Conservation (phyloP, 2,329 filamentous ascomycete genomes). For the Phyllosticta paracitricarpa region DNA sequence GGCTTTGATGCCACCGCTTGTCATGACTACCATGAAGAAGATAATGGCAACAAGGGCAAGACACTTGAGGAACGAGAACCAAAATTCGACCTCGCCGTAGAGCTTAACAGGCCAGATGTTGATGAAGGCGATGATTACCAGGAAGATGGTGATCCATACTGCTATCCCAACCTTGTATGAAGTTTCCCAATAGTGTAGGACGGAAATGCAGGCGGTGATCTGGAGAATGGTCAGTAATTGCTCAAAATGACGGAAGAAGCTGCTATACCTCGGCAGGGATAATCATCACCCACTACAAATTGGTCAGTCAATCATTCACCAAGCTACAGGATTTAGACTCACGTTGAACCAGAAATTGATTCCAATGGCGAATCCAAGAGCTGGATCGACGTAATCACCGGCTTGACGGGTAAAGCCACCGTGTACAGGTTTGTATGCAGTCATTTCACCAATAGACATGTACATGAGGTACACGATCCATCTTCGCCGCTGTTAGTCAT, state of each 20-base stretch:
- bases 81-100: slow-evolving; percentile 36
- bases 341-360: slow-evolving; percentile 10
- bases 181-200: slow-evolving; percentile 49
- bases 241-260: not conserved
- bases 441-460: slow-evolving; percentile 8
- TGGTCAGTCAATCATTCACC: not conserved
- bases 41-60: slow-evolving; percentile 36
- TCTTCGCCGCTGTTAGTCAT: not conserved
- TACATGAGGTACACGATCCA: slow-evolving; percentile 9
- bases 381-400: slow-evolving; percentile 10
- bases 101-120: slow-evolving; percentile 14
- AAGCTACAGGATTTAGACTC: not conserved
- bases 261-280: not conserved
- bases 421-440: slow-evolving; percentile 5
- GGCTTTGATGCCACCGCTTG: slow-evolving; percentile 37
- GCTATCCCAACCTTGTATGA: slow-evolving; percentile 38
- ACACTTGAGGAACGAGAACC: slow-evolving; percentile 33
- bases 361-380: slow-evolving; percentile 10
- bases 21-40: slow-evolving; percentile 22
- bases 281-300: slow-evolving; percentile 7
- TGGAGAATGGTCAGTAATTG: slow-evolving; percentile 25
- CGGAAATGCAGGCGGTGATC: slow-evolving; percentile 46
- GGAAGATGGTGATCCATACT: slow-evolving; percentile 51
- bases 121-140: slow-evolving; percentile 26
- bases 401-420: slow-evolving; percentile 8